Evolutionary conservation across 352 stramenopile genomes (phyloP), one percentile per base, ranked within the genome.

Genomic region (Phytopythium sindhum): DNA sequence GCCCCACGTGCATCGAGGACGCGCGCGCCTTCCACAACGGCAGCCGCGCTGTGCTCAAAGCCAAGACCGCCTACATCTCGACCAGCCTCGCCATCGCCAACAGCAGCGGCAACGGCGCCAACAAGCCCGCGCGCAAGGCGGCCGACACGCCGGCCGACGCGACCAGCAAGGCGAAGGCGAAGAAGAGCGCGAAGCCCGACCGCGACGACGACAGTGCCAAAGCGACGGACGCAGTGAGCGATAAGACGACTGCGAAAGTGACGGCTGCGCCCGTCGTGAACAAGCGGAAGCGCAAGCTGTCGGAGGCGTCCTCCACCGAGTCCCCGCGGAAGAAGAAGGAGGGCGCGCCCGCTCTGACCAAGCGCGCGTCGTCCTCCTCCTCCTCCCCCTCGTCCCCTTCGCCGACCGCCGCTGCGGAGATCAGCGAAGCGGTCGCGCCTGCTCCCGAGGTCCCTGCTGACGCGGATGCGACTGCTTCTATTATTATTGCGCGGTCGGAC

Each of bases 1-100:
- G 86, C 64, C 84, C 84, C 33, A 69, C 70, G 29, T 95, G 86
- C 73, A 88, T 93, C 52, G 80, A 89, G 33, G 81, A 93, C 61
- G 86, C 86, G 4, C 84, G 78, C 50, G 73, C 74, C 23, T 91
- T 91, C 53, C 81, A 91, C 70, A 88, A 82, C 47, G 80, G 77
- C 55, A 88, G 76, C 57, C 73, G 78, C 15, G 66, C 72, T n/a
- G 61, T 72, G 24, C 68, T 77, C 24, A 84, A 82, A 61, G 63
- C 73, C 24, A 91, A 91, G 65, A 47, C 69, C 17, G 69, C 69
- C 33, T 75, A 66, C 62, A 63, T 68, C 17, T 76, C 65, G 11
- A 78, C 70, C 2, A 80, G 67, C 51, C 62, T 69, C 29, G 58
- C 69, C 31, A 80, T 66, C 52, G 52, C 53, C 23, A 68, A 50